Percentiles rank a stretch among this genome's conserved stretches.
phyloP scores from a whole-genome alignment of 2,329 filamentous ascomycete species.

The Alternaria sp. region DNA sequence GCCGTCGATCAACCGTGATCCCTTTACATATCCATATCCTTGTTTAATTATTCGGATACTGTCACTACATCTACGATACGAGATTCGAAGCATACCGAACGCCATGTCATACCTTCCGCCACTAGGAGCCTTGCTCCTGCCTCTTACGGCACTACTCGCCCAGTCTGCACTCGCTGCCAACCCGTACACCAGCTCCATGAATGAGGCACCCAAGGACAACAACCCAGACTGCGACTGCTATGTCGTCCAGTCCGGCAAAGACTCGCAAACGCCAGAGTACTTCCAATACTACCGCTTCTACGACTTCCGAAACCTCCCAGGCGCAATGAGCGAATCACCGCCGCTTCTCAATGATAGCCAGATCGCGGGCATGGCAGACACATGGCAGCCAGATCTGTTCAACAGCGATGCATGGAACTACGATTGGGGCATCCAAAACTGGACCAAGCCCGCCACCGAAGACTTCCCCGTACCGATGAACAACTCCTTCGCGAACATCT shows the following conservation, averaged over 20 bases:
- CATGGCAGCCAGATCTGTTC: slow-evolving; percentile 48
- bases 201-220: slow-evolving; percentile 41
- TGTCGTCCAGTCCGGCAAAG: slow-evolving; percentile 51
- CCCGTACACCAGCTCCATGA: slow-evolving; percentile 38
- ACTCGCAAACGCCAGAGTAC: slow-evolving; percentile 48
- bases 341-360: slow-evolving; percentile 34
- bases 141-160: slow-evolving; percentile 31
- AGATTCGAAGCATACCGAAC: not conserved
- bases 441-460: slow-evolving; percentile 50
- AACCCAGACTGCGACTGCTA: slow-evolving; percentile 55
- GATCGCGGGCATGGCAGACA: slow-evolving; percentile 21
- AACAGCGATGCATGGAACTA: slow-evolving; percentile 45
- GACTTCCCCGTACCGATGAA: slow-evolving; percentile 52
- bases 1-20: slow-evolving; percentile 7
- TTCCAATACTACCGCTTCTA: slow-evolving; percentile 60
- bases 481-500: slow-evolving; percentile 57
- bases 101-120: slow-evolving; percentile 25
- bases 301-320: slow-evolving; percentile 56
- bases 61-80: not conserved
- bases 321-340: slow-evolving; percentile 32
- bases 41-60: slow-evolving; percentile 3
- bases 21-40: slow-evolving; percentile 4
- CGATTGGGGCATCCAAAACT: slow-evolving; percentile 53
- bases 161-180: slow-evolving; percentile 28
- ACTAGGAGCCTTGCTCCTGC: slow-evolving; percentile 31